These are phyloP conservation scores for Physcomitrium patens DNA, from an alignment of 225 moss, liverwort and hornwort genomes.

Conservation along the genomic window DNA sequence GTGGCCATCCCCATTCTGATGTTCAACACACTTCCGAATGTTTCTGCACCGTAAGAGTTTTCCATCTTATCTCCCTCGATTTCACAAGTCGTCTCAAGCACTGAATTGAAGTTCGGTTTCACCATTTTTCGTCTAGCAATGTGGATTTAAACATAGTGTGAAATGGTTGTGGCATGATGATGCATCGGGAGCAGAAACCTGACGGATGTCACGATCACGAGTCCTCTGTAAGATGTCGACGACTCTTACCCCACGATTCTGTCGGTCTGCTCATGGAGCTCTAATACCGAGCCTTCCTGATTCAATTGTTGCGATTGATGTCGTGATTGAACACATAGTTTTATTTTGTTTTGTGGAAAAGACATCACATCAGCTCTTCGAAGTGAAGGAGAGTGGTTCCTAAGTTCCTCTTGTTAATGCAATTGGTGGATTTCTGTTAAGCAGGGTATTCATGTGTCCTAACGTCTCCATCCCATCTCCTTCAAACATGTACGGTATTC, in stretches of 20 bases:
- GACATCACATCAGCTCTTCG: neutral
- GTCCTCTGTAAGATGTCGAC: constrained; percentile 29
- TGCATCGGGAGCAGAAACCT: constrained; percentile 19
- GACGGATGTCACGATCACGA: neutral
- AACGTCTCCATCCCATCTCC: constrained; percentile 24
- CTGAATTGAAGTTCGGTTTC: too few relatives aligned
- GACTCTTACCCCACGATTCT: too few relatives aligned
- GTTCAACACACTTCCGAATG: constrained; percentile 13
- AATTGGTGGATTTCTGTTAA: neutral
- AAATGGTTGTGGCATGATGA: neutral
- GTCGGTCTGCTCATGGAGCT: too few relatives aligned
- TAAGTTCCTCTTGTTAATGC: neutral
- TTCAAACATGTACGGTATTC: constrained; percentile 31
- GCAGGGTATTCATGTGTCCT: constrained; percentile 40
- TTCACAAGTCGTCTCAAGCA: too few relatives aligned
- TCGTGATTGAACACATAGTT: too few relatives aligned
- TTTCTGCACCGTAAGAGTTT: constrained; percentile 31
- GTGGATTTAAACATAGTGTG: neutral
- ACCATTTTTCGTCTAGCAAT: too few relatives aligned
- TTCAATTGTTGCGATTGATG: too few relatives aligned
- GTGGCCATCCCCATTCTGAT: constrained; percentile 40
- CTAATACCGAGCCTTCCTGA: too few relatives aligned
- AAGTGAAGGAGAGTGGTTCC: neutral
- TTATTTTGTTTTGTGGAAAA: too few relatives aligned
- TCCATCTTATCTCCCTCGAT: too few relatives aligned